These are phyloP conservation scores for Raffaelea deltoideospora DNA, from an alignment of 2,329 filamentous ascomycete species.

Conservation along the genomic window DNA sequence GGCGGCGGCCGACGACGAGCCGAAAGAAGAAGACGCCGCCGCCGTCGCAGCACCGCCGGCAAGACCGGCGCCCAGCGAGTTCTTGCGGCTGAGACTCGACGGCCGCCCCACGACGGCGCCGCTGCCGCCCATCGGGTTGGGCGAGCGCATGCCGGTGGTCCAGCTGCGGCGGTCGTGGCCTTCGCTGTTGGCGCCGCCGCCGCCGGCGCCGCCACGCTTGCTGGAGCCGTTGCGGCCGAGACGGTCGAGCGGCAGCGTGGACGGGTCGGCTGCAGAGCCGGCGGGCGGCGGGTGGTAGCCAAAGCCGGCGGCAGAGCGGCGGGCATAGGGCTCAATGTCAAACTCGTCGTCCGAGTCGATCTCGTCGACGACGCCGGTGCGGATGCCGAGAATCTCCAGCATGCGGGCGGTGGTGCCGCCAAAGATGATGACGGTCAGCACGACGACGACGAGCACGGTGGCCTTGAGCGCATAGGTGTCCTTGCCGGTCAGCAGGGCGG, in stretches of 20 bases:
- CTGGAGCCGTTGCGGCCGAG: conserved; percentile 1
- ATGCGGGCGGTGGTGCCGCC: conserved; percentile 94
- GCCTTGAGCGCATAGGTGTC: conserved; percentile 75
- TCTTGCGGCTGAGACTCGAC: conserved; percentile 37
- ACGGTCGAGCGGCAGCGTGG: conserved; percentile 10
- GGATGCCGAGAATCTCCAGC: conserved; percentile 93
- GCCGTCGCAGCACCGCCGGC: too few relatives aligned
- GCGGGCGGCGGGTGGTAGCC: conserved; percentile 60
- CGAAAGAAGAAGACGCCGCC: too few relatives aligned
- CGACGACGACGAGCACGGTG: conserved; percentile 93
- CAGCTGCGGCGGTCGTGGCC: conserved; percentile 26
- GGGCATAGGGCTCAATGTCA: conserved; percentile 80
- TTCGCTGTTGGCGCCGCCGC: conserved; percentile 28
- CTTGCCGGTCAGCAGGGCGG: conserved; percentile 69
- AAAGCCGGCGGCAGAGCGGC: conserved; percentile 61
- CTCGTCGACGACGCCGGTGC: conserved; percentile 91
- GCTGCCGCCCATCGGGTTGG: conserved; percentile 20
- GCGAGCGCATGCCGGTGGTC: conserved; percentile 38
- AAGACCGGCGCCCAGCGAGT: conserved; percentile 18
- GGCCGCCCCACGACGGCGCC: conserved; percentile 17
- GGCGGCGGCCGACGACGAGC: too few relatives aligned
- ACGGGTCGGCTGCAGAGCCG: conserved; percentile 22
- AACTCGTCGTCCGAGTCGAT: conserved; percentile 98
- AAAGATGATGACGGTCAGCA: conserved; percentile 96
- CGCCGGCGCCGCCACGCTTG: conserved; percentile 15